Evolutionary conservation across 176 grass and related monocot genomes (phyloP), one percentile per base, ranked within the genome.

Genomic region (Carex parvula): DNA sequence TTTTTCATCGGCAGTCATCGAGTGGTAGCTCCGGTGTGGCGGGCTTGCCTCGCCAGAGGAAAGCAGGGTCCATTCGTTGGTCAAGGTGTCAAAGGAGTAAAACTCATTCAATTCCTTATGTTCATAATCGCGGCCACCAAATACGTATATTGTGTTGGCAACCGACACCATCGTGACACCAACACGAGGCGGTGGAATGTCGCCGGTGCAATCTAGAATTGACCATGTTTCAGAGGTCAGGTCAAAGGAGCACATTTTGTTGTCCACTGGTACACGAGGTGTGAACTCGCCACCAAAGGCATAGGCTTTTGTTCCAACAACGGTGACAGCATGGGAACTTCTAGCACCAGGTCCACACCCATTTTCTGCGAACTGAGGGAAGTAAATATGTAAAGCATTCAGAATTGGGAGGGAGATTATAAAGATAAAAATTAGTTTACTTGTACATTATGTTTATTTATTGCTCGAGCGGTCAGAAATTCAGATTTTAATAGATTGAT

Each of bases 71-170:
- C 94, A 97, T 13, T 79, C 52, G 14, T 26, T 66, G 13, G 90
- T 87, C 6, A 58, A 60, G 6, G 92, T 91, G 81, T 97, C 84
- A 48, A 97, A 97, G 32, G 88, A 86, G 78, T 88, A 97, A 24
- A 97, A 84, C 90, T 97, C 90, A 64, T 94, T 89, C 18, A 97
- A 88, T 86, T 97, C 94, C 87, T 82, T 92, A 83, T 97, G 92
- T 6, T 92, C 84, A 65, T 44, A 78, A 84, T 94, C 90, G 11
- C 94, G 92, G 2, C 94, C 94, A 71, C 90, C 92, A 71, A 94
- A 97, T 33, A 89, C 79, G 29, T 87, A 92, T 50, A 97, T 88
- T 0, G 87, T 92, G 70, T 50, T 81, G 59, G 85, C 90, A 22
- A 91, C 67, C 60, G 92, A 58, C 30, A 79, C 80, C 94, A 94